These are phyloP conservation scores for Aspergillus felis DNA, from an alignment of 2,329 filamentous ascomycete species.

Conservation along the genomic window DNA sequence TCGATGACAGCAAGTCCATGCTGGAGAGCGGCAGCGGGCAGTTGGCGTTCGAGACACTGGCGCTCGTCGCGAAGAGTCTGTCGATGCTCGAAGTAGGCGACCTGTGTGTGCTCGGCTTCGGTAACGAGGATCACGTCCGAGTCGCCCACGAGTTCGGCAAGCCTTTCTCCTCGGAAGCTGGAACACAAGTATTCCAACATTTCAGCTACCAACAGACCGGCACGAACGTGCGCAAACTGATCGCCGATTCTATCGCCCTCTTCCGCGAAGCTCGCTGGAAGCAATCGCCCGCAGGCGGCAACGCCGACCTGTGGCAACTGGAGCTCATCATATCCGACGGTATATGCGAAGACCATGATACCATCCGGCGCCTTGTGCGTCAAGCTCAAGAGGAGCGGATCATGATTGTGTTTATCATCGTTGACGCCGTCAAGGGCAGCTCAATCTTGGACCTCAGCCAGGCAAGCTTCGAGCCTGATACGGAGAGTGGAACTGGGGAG, in stretches of 20 bases:
- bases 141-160: slow-evolving; percentile 81
- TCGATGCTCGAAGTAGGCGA: slow-evolving; percentile 93
- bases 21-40: slow-evolving; percentile 71
- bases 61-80: slow-evolving; percentile 81
- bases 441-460: slow-evolving; percentile 82
- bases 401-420: slow-evolving; percentile 97
- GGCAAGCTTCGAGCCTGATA: slow-evolving; percentile 72
- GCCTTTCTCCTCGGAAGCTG: slow-evolving; percentile 76
- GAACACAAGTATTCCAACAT: slow-evolving; percentile 75
- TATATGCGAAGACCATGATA: slow-evolving; percentile 83
- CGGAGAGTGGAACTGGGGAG: slow-evolving; percentile 54
- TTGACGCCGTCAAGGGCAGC: slow-evolving; percentile 61
- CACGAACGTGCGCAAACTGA: slow-evolving; percentile 78
- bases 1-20: slow-evolving; percentile 96
- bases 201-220: slow-evolving; percentile 82
- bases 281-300: slow-evolving; percentile 48
- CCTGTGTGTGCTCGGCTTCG: slow-evolving; percentile 87
- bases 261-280: slow-evolving; percentile 73
- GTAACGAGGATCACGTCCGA: slow-evolving; percentile 65
- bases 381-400: slow-evolving; percentile 90
- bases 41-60: slow-evolving; percentile 89
- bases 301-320: slow-evolving; percentile 86
- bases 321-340: slow-evolving; percentile 92
- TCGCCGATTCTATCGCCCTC: slow-evolving; percentile 71
- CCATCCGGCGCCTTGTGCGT: slow-evolving; percentile 75